Conservation (phyloP, 306 rosid species). For the Lathyrus aphaca region DNA sequence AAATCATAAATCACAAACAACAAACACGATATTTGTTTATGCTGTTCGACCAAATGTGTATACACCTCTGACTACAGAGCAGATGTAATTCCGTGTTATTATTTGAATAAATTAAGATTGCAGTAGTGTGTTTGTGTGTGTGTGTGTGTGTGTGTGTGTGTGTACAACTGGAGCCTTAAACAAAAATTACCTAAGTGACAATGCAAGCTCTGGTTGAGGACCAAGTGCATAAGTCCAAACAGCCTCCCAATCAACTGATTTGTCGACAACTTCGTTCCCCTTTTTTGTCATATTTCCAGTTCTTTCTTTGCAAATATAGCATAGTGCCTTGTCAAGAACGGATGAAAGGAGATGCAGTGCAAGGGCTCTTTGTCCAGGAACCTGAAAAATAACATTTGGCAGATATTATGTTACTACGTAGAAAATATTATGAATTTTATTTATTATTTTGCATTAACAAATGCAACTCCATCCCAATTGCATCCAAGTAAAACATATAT, state of each 20-base stretch:
- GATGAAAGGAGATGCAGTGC: constrained; percentile 74
- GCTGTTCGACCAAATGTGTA: too few species aligned
- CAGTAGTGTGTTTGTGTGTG: too few species aligned
- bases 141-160: too few species aligned
- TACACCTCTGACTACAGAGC: too few species aligned
- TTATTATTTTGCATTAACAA: constrained; percentile 26
- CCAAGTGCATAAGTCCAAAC: constrained; percentile 94
- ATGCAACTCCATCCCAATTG: constrained; percentile 23
- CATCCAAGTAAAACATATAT: constrained; percentile 37
- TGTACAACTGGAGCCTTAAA: constrained; percentile 31
- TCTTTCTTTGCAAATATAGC: constrained; percentile 49
- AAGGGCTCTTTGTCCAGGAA: constrained; percentile 91
- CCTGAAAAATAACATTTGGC: constrained; percentile 47
- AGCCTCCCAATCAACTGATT: constrained; percentile 80
- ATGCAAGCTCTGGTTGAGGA: constrained; percentile 92
- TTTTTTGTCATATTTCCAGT: constrained; percentile 45
- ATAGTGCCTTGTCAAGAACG: constrained; percentile 76
- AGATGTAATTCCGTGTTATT: too few species aligned
- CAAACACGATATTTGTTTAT: too few species aligned
- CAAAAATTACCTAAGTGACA: constrained; percentile 73
- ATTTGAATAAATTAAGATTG: too few species aligned
- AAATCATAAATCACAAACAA: too few species aligned
- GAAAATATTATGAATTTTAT: constrained; percentile 1
- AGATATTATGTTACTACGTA: constrained; percentile 23
- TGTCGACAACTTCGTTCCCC: constrained; percentile 46